Evolutionary conservation across 2,329 filamentous ascomycete species (phyloP).

Genomic region (Venturia aucupariae): DNA sequence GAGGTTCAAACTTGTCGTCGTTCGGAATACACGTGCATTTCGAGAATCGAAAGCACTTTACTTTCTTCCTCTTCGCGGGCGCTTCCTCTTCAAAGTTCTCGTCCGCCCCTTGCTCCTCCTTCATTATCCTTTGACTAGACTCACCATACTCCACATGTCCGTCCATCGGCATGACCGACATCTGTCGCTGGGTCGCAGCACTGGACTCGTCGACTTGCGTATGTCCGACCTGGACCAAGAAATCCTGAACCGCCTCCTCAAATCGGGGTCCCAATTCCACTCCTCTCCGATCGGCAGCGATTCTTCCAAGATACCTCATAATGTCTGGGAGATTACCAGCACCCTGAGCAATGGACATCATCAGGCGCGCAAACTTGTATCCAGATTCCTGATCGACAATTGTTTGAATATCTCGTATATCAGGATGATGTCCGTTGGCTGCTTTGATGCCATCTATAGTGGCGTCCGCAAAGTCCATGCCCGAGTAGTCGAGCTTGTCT

Average conservation of each 20-base stretch:
- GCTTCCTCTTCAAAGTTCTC: no score
- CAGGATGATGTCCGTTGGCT: background rate
- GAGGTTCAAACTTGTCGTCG: background rate
- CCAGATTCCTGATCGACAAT: background rate
- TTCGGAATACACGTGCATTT: no score
- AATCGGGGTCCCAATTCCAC: background rate
- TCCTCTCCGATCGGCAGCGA: background rate
- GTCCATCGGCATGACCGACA: background rate
- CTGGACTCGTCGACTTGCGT: background rate
- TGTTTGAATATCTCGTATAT: background rate
- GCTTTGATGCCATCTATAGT: background rate
- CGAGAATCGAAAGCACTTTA: no score
- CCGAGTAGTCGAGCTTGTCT: background rate
- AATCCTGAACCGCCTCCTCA: background rate
- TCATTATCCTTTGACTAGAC: no score
- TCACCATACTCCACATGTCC: no score
- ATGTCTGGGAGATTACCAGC: background rate
- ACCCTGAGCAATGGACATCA: background rate
- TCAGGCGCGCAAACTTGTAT: background rate
- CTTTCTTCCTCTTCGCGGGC: no score
- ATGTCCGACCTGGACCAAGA: background rate
- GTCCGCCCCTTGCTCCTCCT: no score
- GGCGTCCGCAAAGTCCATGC: background rate
- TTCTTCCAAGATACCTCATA: background rate
- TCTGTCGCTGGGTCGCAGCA: background rate